Evolutionary conservation across 768 basidiomycete species (phyloP).

Genomic region (Boletus rubroflammeus): DNA sequence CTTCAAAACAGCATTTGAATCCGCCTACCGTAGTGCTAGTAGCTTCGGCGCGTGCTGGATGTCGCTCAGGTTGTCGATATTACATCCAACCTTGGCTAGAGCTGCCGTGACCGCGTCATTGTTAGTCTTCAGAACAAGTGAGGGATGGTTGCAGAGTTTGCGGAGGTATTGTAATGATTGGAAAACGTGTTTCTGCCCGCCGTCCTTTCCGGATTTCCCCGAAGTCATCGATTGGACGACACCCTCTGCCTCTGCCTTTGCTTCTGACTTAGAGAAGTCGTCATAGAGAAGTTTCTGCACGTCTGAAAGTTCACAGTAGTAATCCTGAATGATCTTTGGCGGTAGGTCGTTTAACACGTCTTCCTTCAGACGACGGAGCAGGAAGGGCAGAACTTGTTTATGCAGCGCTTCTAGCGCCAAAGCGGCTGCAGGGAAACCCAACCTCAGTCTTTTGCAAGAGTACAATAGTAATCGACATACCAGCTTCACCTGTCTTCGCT

Average conservation of each 20-base stretch:
- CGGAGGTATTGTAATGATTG: slow-evolving; percentile 95
- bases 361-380: slow-evolving; percentile 94
- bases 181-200: slow-evolving; percentile 85
- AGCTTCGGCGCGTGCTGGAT: slow-evolving; percentile 93
- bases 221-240: slow-evolving; percentile 49
- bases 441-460: neutral
- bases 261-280: slow-evolving; percentile 82
- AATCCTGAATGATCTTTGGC: slow-evolving; percentile 99
- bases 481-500: slow-evolving; percentile 90
- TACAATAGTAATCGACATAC: slow-evolving; percentile 42
- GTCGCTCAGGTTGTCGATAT: slow-evolving; percentile 55
- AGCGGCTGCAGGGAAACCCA: slow-evolving; percentile 56
- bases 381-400: slow-evolving; percentile 98
- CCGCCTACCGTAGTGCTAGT: slow-evolving; percentile 76
- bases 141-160: slow-evolving; percentile 97
- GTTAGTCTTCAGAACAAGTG: slow-evolving; percentile 79
- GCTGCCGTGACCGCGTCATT: slow-evolving; percentile 53
- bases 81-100: slow-evolving; percentile 51
- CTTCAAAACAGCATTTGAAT: neutral
- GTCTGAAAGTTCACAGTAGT: slow-evolving; percentile 95
- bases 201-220: slow-evolving; percentile 33
- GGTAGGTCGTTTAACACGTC: slow-evolving; percentile 94
- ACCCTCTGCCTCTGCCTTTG: slow-evolving; percentile 58
- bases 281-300: slow-evolving; percentile 94
- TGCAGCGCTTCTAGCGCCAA: slow-evolving; percentile 93